These are phyloP conservation scores for Neurospora tetrasperma DNA, from an alignment of 495 filamentous ascomycete genomes.

Conservation along the genomic window DNA sequence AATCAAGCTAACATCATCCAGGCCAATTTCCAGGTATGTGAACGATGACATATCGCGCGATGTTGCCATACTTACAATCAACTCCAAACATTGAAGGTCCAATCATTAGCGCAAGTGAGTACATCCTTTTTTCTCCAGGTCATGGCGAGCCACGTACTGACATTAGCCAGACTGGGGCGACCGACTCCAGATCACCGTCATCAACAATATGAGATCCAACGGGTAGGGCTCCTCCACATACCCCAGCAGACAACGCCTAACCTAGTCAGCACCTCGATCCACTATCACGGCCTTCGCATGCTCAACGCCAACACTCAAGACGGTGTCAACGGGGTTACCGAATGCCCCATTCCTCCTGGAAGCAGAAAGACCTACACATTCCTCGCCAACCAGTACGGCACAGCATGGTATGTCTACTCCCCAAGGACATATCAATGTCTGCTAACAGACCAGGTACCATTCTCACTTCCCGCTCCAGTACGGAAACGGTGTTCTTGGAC, in stretches of 20 bases:
- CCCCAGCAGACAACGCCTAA: not conserved
- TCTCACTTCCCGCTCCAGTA: slow-evolving; percentile 47
- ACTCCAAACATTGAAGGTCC: slow-evolving; percentile 30
- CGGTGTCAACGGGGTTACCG: slow-evolving; percentile 38
- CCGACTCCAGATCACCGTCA: slow-evolving; percentile 43
- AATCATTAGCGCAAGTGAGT: slow-evolving; percentile 34
- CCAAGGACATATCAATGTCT: not conserved
- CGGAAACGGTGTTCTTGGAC: slow-evolving; percentile 36
- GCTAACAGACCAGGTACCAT: slow-evolving; percentile 34
- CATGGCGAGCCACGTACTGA: slow-evolving; percentile 8
- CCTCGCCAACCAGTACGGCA: slow-evolving; percentile 39
- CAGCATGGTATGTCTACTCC: slow-evolving; percentile 15
- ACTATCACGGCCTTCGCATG: slow-evolving; percentile 46
- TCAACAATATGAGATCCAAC: slow-evolving; percentile 39
- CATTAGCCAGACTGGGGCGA: slow-evolving; percentile 43
- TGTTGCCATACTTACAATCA: not conserved
- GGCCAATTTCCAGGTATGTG: slow-evolving; percentile 21
- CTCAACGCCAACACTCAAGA: slow-evolving; percentile 25
- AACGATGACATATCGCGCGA: no score
- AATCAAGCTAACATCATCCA: not conserved
- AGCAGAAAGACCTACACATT: slow-evolving; percentile 36
- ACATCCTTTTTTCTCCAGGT: not conserved
- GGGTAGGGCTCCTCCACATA: slow-evolving; percentile 11
- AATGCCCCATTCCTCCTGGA: slow-evolving; percentile 41
- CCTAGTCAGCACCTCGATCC: slow-evolving; percentile 29